Percentiles rank a stretch among this genome's conserved stretches.
phyloP scores from a whole-genome alignment of 169 alveolate species.

The Pseudocohnilembus persalinus region DNA sequence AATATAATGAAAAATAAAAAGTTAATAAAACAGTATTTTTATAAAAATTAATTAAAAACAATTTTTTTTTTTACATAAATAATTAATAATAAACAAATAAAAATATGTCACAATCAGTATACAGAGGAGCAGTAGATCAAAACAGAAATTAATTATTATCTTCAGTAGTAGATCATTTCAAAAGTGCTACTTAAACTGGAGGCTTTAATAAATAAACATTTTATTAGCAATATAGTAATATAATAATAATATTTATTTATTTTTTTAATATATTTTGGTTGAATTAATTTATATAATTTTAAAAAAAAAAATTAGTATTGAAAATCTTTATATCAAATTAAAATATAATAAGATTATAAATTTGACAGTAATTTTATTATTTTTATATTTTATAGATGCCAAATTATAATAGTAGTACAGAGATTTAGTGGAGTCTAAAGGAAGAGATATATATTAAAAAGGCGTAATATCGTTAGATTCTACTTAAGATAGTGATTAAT shows the following conservation, averaged over 20 bases:
- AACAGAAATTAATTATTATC: neutral
- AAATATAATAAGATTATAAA: neutral
- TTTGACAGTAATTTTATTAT: too few species aligned
- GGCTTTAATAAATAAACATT: neutral
- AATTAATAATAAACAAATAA: too few species aligned
- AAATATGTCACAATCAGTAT: too few species aligned
- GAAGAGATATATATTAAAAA: constrained; percentile 10
- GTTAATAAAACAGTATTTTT: too few species aligned
- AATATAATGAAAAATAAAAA: too few species aligned
- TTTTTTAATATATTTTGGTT: too few species aligned
- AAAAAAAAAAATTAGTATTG: too few species aligned
- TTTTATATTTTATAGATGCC: constrained; percentile 17
- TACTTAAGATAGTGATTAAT: neutral
- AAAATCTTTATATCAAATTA: too few species aligned
- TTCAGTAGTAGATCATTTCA: neutral
- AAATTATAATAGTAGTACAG: constrained; percentile 5
- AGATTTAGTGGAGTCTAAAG: constrained; percentile 8
- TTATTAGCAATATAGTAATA: neutral
- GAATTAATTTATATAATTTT: too few species aligned
- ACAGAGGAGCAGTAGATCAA: neutral
- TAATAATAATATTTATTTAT: too few species aligned
- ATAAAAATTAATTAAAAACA: too few species aligned
- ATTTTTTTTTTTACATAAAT: too few species aligned
- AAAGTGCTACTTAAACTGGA: neutral
- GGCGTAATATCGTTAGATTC: constrained; percentile 1